Conservation (phyloP, 1,284 basidiomycete genomes). For the Agaricales sp. region DNA sequence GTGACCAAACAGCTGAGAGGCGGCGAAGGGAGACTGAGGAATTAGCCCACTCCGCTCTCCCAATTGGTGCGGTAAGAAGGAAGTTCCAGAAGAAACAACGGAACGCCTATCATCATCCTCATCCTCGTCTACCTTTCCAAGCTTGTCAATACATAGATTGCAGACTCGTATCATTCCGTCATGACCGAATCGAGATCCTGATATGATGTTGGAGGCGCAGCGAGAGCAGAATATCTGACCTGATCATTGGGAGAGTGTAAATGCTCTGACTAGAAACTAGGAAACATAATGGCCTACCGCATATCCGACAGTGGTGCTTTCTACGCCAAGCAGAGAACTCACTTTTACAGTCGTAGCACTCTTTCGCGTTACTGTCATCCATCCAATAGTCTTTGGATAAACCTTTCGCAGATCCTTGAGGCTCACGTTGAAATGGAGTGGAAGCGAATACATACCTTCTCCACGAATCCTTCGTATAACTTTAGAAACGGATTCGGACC, state of each 20-base stretch:
- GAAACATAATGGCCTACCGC: slow-evolving; percentile 40
- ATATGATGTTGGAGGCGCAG: slow-evolving; percentile 96
- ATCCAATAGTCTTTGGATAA: slow-evolving; percentile 91
- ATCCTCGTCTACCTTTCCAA: slow-evolving; percentile 74
- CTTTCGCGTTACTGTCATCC: slow-evolving; percentile 93
- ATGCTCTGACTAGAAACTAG: not conserved
- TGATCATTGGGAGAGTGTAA: slow-evolving; percentile 21
- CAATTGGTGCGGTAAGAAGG: slow-evolving; percentile 55
- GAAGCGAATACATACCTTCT: slow-evolving; percentile 43
- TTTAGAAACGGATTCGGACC: slow-evolving; percentile 77
- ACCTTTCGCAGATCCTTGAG: slow-evolving; percentile 32
- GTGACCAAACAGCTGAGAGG: slow-evolving; percentile 72
- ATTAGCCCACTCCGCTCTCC: slow-evolving; percentile 42
- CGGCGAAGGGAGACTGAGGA: slow-evolving; percentile 81
- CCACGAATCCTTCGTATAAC: slow-evolving; percentile 82
- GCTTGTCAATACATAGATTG: slow-evolving; percentile 88
- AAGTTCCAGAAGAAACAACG: slow-evolving; percentile 54
- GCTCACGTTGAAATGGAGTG: not conserved
- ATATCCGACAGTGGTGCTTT: slow-evolving; percentile 93
- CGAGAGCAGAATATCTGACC: slow-evolving; percentile 88
- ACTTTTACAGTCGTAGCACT: slow-evolving; percentile 91
- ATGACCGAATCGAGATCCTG: slow-evolving; percentile 88
- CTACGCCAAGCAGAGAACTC: slow-evolving; percentile 87
- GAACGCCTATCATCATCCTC: slow-evolving; percentile 79
- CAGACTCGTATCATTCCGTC: slow-evolving; percentile 90